These are phyloP conservation scores for Boletus tomentosulus DNA, from an alignment of 768 basidiomycete genomes.

Conservation along the genomic window DNA sequence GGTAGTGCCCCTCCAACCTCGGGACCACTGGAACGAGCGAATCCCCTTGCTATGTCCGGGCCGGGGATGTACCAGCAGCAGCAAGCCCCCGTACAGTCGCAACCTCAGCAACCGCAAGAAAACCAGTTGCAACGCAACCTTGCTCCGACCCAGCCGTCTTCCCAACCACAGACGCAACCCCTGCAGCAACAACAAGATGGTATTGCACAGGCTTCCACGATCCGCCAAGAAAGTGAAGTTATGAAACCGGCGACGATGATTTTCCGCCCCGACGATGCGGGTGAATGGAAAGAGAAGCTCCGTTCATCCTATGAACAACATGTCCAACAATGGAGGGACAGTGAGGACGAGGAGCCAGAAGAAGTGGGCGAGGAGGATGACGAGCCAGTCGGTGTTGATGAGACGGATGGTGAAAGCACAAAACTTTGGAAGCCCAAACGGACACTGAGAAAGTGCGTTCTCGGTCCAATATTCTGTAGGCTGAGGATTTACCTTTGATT, in stretches of 20 bases:
- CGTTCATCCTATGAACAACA: slow-evolving; percentile 56
- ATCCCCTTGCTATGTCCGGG: slow-evolving; percentile 31
- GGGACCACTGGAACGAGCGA: slow-evolving; percentile 51
- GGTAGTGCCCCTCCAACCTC: slow-evolving; percentile 46
- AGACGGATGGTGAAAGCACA: slow-evolving; percentile 61
- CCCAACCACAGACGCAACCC: slow-evolving; percentile 16
- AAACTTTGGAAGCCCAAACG: slow-evolving; percentile 85
- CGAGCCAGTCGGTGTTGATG: slow-evolving; percentile 49
- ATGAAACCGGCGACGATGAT: slow-evolving; percentile 57
- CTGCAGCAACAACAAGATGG: slow-evolving; percentile 20
- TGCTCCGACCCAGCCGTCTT: slow-evolving; percentile 33
- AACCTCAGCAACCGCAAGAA: slow-evolving; percentile 29
- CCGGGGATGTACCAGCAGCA: slow-evolving; percentile 42
- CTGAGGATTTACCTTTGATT: slow-evolving; percentile 1
- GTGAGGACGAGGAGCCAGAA: slow-evolving; percentile 55
- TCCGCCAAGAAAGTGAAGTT: slow-evolving; percentile 15
- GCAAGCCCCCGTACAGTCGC: slow-evolving; percentile 21
- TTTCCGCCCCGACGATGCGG: slow-evolving; percentile 80
- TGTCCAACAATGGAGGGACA: slow-evolving; percentile 41
- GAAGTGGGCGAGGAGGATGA: slow-evolving; percentile 67
- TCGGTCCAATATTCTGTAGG: not conserved
- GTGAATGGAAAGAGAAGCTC: slow-evolving; percentile 82
- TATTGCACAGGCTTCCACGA: slow-evolving; percentile 8
- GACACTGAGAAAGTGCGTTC: slow-evolving; percentile 84
- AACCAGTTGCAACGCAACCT: slow-evolving; percentile 23